These are phyloP conservation scores for Dioscorea cayenensis DNA, from an alignment of 116 monocot species.

Conservation along the genomic window DNA sequence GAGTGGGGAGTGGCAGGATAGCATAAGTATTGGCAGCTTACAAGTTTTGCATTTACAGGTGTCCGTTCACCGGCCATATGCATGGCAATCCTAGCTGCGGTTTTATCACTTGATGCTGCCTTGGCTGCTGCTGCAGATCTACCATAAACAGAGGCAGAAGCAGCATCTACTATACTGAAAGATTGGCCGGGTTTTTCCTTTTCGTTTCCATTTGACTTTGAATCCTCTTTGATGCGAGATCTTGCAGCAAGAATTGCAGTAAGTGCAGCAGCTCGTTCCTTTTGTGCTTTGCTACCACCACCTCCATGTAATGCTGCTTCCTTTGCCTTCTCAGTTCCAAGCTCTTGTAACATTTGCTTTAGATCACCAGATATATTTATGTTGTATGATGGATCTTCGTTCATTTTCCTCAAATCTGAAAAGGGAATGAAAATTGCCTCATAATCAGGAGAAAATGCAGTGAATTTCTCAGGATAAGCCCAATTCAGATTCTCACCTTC, in stretches of 20 bases:
- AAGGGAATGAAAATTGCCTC: neutral
- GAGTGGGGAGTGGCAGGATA: neutral
- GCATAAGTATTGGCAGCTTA: constrained; percentile 8
- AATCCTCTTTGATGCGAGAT: constrained; percentile 55
- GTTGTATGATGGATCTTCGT: constrained; percentile 88
- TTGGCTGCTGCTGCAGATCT: constrained; percentile 93
- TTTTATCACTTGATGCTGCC: constrained; percentile 75
- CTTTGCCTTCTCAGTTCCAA: constrained; percentile 88
- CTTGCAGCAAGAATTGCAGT: constrained; percentile 65
- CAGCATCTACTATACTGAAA: constrained; percentile 97
- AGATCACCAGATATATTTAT: constrained; percentile 93
- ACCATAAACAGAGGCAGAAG: constrained; percentile 91
- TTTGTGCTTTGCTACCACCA: constrained; percentile 92
- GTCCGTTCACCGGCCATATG: constrained; percentile 90
- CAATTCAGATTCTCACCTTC: constrained; percentile 45
- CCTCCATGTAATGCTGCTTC: constrained; percentile 79
- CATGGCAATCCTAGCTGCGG: constrained; percentile 77
- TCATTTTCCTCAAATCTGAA: constrained; percentile 67
- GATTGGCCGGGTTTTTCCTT: constrained; percentile 41
- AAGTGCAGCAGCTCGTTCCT: constrained; percentile 92
- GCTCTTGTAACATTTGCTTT: constrained; percentile 91
- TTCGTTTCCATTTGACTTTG: constrained; percentile 38
- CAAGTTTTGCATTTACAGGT: constrained; percentile 89
- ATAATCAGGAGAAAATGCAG: neutral
- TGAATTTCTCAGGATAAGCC: neutral